Conservation (phyloP, 352 stramenopile species). For the Globisporangium lucens region DNA sequence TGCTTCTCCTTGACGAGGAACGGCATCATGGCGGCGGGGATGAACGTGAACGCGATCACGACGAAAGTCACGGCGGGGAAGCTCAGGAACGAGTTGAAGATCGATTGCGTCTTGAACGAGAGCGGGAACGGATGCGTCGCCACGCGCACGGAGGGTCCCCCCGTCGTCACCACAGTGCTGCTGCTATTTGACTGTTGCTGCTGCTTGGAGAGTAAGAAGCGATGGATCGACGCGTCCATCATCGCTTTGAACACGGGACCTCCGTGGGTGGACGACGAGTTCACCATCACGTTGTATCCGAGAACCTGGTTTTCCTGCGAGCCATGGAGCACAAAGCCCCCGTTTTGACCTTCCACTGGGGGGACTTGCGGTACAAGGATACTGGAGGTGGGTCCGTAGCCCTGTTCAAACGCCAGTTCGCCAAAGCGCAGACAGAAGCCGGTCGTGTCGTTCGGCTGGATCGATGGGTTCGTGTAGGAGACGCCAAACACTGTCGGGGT, state of each 20-base stretch:
- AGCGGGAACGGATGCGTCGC: conserved; percentile 58
- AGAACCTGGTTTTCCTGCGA: conserved; percentile 33
- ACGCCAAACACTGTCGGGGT: conserved; percentile 52
- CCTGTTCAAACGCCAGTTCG: conserved; percentile 46
- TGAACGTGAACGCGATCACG: conserved; percentile 91
- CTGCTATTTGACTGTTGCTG: conserved; percentile 8
- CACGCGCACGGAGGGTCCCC: conserved; percentile 26
- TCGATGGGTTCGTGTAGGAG: conserved; percentile 33
- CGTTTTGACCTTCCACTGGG: conserved; percentile 42
- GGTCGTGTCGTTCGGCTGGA: conserved; percentile 47
- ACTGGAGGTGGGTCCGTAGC: conserved; percentile 31
- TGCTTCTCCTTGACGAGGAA: conserved; percentile 97
- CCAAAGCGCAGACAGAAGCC: conserved; percentile 58
- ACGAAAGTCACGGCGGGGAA: conserved; percentile 86
- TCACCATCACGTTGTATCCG: conserved; percentile 63
- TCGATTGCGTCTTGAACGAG: conserved; percentile 47
- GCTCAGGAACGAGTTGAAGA: conserved; percentile 59
- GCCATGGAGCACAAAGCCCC: conserved; percentile 47
- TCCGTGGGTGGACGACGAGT: conserved; percentile 44
- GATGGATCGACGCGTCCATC: conserved; percentile 56
- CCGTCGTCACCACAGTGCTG: neutral
- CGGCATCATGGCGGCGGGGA: conserved; percentile 90
- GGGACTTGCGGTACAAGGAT: neutral
- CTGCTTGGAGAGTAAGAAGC: conserved; percentile 29
- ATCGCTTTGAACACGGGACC: conserved; percentile 56